Base-by-base conservation (phyloP, 345 rosid species). In the Eucalyptus tenuipes region DNA sequence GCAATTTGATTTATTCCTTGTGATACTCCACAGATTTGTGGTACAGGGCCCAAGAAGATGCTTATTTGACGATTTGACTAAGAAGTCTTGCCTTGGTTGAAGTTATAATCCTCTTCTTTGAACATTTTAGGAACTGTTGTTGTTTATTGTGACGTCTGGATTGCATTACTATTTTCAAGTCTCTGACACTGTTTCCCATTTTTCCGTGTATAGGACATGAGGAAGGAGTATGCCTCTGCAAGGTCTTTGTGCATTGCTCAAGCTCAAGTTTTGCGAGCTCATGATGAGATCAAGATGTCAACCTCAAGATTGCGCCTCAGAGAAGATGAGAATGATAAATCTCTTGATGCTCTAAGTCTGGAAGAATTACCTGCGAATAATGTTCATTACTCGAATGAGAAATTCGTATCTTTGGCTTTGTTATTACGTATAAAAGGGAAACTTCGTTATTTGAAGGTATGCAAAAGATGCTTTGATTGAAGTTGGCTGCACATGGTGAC, bases 211-310 rank as follows among this genome's bases (percentile, higher is more conserved):
- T 89, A 95, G 99, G 94, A 90, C 90, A 96, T 97, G 99, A 91
- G 99, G 88, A 96, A 96, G 95, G 99, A 97, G 90, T 95, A 96
- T 90, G 92, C 91, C 27, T 92, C 92, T 91, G 97, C 99, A 64
- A 95, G 99, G 93, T 91, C 92, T 89, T 93, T 97, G 93, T 95
- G 98, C 85, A 93, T 94, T 91, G 92, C 94, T 89, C 99, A 97
- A 95, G 98, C 98, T 88, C 94, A 96, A 86, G 91, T 95, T 91
- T 94, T 97, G 88, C 93, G 94, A 88, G 98, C 99, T 88, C 94
- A 97, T 84, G 99, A 97, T 88, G 99, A 96, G 92, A 93, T 97
- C 91, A 96, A 92, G 94, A 97, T 97, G 98, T 96, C 99, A 61
- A 96, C 97, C 89, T 94, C 96, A 87, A 93, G 99, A 88, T 91